Evolutionary conservation across 768 basidiomycete species (phyloP).

Genomic region (Suillus brevipes): DNA sequence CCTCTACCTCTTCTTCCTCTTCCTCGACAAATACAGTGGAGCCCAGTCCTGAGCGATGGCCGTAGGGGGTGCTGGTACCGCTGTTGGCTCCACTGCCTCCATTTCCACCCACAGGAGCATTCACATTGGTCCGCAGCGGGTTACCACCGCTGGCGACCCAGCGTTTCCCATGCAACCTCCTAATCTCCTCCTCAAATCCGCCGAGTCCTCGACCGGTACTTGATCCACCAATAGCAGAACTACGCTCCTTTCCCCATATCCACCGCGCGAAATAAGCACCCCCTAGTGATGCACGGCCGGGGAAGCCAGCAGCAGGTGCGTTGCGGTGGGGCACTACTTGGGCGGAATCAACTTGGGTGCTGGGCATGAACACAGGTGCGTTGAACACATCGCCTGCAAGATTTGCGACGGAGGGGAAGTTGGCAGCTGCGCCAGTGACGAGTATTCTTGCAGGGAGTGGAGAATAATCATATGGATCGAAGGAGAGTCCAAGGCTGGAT

Average conservation of each 20-base stretch:
- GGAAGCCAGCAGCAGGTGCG: slow-evolving; percentile 68
- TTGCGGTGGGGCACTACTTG: slow-evolving; percentile 70
- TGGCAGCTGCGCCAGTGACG: slow-evolving; percentile 77
- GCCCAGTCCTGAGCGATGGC: slow-evolving; percentile 53
- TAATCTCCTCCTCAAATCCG: slow-evolving; percentile 80
- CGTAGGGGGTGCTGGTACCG: slow-evolving; percentile 69
- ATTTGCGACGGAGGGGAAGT: slow-evolving; percentile 81
- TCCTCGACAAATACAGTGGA: slow-evolving; percentile 64
- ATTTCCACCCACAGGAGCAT: slow-evolving; percentile 35
- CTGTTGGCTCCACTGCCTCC: slow-evolving; percentile 57
- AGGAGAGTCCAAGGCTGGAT: slow-evolving; percentile 59
- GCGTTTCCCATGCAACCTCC: slow-evolving; percentile 66
- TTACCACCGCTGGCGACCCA: slow-evolving; percentile 69
- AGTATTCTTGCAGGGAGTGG: slow-evolving; percentile 67
- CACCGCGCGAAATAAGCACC: slow-evolving; percentile 80
- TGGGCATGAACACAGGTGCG: slow-evolving; percentile 73
- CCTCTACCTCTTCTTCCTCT: slow-evolving; percentile 73
- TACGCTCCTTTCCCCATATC: slow-evolving; percentile 76
- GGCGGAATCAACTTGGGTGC: slow-evolving; percentile 75
- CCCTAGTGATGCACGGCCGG: slow-evolving; percentile 69
- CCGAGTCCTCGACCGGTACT: slow-evolving; percentile 43
- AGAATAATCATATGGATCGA: slow-evolving; percentile 76
- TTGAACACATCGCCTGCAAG: slow-evolving; percentile 84
- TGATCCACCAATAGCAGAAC: slow-evolving; percentile 27
- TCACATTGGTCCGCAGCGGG: slow-evolving; percentile 60